Evolutionary conservation across 306 rosid genomes (phyloP), one percentile per base, ranked within the genome.

Genomic region (Trifolium pratense): DNA sequence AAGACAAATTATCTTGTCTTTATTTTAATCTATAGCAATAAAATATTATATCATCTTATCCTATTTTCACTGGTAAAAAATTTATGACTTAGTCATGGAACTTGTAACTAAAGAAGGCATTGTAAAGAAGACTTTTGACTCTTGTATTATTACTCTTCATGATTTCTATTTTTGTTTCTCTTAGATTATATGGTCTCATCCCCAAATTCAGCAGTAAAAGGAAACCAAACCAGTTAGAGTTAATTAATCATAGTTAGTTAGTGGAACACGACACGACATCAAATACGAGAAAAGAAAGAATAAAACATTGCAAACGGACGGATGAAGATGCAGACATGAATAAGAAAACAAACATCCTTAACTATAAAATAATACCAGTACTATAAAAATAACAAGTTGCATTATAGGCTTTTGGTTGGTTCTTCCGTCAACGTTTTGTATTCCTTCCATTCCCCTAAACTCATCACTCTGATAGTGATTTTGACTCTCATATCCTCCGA

Each of bases 191-290:
- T 40, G 12, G 45, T 10, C 45, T 40, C 45, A 40, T n/a, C n/a
- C n/a, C n/a, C n/a, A n/a, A n/a, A n/a, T 42, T 13, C 21, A 49
- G 55, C 15, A 42, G 15, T 11, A 48, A 48, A 48, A 48, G 55
- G 3, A 48, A 48, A 48, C 20, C 55, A 48, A n/a, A 15, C 51
- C 16, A n/a, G 9, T 5, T 15, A 5, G 11, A 48, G 7, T 48
- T 48, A 15, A 48, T n/a, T 48, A 48, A 48, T 48, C 17, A 48
- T 17, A 9, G 26, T 9, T 51, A 9, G 59, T 53, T 53, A 51
- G 59, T 53, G 59, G 26, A 18, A 53, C 59, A 18, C 26, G 59
- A 52, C 29, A 52, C 59, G 59, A 18, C 59, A 53, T 53, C 29
- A 18, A 53, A 20, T 53, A 53, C 14, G 32, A 63, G n/a, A 49